Percentiles rank a stretch among this genome's conserved stretches.
Conservation (phyloP, 129 eudicot genomes). For the Gnaphalium uliginosum region DNA sequence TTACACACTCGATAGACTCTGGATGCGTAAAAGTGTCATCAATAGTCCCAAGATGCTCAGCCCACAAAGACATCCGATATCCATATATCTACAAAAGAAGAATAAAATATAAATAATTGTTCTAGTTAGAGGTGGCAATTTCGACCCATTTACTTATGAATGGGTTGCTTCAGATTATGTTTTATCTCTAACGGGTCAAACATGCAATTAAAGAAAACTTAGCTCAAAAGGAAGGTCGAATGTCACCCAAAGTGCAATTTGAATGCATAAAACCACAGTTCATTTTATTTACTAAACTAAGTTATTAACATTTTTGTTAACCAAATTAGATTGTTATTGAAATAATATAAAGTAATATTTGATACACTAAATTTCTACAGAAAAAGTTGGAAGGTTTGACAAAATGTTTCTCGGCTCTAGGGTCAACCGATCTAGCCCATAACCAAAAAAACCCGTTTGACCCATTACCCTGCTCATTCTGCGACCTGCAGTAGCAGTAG, state of each 20-base stretch:
- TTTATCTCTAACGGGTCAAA: background rate
- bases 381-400: background rate
- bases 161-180: background rate
- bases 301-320: background rate
- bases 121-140: background rate
- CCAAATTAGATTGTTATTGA: background rate
- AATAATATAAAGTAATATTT: no score
- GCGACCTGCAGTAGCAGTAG: background rate
- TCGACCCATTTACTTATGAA: background rate
- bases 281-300: background rate
- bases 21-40: slow-evolving; percentile 66
- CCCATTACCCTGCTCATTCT: no score
- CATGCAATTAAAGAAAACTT: background rate
- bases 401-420: background rate
- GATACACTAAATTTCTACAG: background rate
- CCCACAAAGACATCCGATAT: slow-evolving; percentile 95
- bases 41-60: slow-evolving; percentile 77
- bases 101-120: background rate
- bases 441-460: background rate
- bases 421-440: background rate
- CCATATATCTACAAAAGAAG: slow-evolving; percentile 58
- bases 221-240: background rate
- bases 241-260: background rate
- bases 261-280: background rate
- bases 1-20: slow-evolving; percentile 76